phyloP scores from a whole-genome alignment of 805 yeast species.

The Kazachstania taianensis region DNA sequence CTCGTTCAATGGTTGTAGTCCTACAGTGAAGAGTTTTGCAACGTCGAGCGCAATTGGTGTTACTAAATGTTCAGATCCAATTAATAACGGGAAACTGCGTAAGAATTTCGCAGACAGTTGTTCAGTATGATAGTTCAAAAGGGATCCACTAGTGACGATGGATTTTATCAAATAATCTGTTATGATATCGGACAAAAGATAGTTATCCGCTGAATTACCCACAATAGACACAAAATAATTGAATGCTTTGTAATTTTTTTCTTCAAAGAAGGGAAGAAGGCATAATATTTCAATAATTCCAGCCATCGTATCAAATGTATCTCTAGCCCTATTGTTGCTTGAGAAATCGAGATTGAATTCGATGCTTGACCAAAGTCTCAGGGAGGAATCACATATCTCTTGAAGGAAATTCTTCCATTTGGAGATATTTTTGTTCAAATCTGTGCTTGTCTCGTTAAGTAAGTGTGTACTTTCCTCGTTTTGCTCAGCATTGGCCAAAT shows the following conservation, averaged over 20 bases:
- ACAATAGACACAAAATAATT: constrained; percentile 37
- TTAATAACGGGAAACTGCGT: constrained; percentile 39
- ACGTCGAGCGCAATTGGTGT: constrained; percentile 39
- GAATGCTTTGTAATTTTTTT: constrained; percentile 36
- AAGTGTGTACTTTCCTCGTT: constrained; percentile 1
- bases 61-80: constrained; percentile 45
- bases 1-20: constrained; percentile 59
- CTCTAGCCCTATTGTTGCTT: constrained; percentile 11
- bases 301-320: constrained; percentile 27
- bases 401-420: constrained; percentile 19
- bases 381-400: constrained; percentile 21
- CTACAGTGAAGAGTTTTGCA: constrained; percentile 52
- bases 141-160: constrained; percentile 46
- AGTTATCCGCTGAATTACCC: constrained; percentile 39
- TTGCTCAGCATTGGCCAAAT: constrained; percentile 1
- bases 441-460: background rate
- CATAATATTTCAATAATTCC: constrained; percentile 31
- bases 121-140: constrained; percentile 35
- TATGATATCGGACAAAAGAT: constrained; percentile 31
- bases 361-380: constrained; percentile 12
- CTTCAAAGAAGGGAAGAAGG: constrained; percentile 30
- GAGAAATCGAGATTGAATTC: constrained; percentile 16
- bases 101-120: constrained; percentile 29
- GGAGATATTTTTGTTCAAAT: constrained; percentile 22
- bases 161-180: constrained; percentile 22